Conservation (phyloP, 768 basidiomycete species). For the Mycena indigotica region DNA sequence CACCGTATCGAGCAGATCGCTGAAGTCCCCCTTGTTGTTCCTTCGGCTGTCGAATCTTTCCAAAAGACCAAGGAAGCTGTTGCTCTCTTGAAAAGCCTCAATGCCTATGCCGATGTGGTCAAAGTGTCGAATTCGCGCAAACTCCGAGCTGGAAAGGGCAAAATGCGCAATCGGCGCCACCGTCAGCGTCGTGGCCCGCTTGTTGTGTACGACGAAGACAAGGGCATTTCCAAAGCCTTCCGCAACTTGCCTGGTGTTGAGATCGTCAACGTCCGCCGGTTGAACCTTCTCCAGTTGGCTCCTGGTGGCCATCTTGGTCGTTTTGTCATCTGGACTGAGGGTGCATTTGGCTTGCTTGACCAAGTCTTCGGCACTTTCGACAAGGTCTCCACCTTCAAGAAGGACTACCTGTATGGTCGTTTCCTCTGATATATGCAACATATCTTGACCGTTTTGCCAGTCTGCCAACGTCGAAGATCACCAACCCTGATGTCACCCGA, state of each 20-base stretch:
- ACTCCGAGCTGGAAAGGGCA: constrained; percentile 95
- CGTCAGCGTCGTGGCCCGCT: constrained; percentile 97
- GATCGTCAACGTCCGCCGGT: constrained; percentile 87
- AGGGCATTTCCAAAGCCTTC: constrained; percentile 98
- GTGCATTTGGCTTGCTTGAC: constrained; percentile 90
- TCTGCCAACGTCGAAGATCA: constrained; percentile 94
- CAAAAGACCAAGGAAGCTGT: constrained; percentile 98
- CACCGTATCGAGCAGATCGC: constrained; percentile 97
- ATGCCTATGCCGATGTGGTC: constrained; percentile 89
- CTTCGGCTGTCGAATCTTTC: constrained; percentile 78
- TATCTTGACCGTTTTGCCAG: constrained; percentile 39
- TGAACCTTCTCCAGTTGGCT: constrained; percentile 98
- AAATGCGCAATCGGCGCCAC: constrained; percentile 94
- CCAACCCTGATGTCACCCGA: constrained; percentile 95
- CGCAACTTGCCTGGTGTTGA: constrained; percentile 99
- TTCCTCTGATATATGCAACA: constrained; percentile 1
- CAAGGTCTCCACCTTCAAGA: constrained; percentile 83
- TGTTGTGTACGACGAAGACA: constrained; percentile 95
- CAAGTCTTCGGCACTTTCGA: constrained; percentile 95
- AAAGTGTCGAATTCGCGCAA: constrained; percentile 98
- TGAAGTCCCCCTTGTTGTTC: constrained; percentile 94
- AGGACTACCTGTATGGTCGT: constrained; percentile 74
- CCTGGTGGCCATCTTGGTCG: constrained; percentile 99
- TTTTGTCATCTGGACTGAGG: constrained; percentile 99
- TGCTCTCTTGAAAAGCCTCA: constrained; percentile 84